Base-by-base conservation (phyloP, 208 protist genomes). In the Leptomonas seymouri region DNA sequence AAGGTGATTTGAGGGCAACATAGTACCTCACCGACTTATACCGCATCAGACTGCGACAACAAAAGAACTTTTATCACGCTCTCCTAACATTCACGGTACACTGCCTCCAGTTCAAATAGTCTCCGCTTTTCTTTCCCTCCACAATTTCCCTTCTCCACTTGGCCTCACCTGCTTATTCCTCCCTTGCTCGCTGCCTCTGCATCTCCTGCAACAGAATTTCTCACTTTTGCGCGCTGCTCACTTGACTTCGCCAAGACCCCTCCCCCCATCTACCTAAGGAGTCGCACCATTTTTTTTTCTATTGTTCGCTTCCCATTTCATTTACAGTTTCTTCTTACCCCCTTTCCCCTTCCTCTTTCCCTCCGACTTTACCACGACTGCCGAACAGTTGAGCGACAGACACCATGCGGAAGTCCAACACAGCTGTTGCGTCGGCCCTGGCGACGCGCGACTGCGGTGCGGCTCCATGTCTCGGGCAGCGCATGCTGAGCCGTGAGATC, bases 401-500 rank as follows among this genome's bases (percentile, higher is more conserved):
- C 34, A 44, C 54, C 31, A 59, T 59, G 54, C 54, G 54, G 20
- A 59, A 34, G 54, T 28, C 54, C 31, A 44, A 41, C 54, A 21
- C 28, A 11, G 28, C 31, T 7, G 54, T 48, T 74, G 28, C 42
- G 16, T 3, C 58, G n/a, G 45, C 46, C 39, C 18, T 23, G 41
- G 28, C 23, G 28, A 51, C 50, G 9, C 50, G 54, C 30, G 46
- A 30, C 36, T 53, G 30, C 46, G 27, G 67, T 36, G 27, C 23
- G 15, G 9, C 68, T 28, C 44, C 51, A 61, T 64, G 68, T 11
- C 27, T 54, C 28, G 57, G 62, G 49, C 85, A 84, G 56, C 67
- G 63, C 42, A 62, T 78, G 49, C 45, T 83, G 46, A 68, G 54
- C 41, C 62, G 68, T 14, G 80, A 90, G 74, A 83, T 93, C 34